Percentiles rank a stretch among this genome's conserved stretches.
Evolutionary conservation across 305 asterid species (phyloP).

Genomic region (Solanum chacoense): DNA sequence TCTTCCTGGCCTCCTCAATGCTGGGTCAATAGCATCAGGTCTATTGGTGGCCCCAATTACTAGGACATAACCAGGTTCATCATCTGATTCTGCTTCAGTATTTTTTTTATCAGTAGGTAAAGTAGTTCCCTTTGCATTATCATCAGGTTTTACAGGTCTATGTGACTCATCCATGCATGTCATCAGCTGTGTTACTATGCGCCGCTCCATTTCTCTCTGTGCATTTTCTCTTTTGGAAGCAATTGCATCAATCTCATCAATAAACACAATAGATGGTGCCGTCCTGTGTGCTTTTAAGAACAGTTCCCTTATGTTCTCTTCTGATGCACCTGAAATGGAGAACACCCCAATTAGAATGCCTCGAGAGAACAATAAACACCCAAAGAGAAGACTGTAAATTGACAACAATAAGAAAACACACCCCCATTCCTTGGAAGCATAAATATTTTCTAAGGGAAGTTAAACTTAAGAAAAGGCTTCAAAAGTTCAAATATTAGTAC

Average conservation of each 20-base stretch:
- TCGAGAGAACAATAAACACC: not conserved
- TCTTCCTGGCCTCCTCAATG: conserved; percentile 86
- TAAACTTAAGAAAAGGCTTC: not conserved
- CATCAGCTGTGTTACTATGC: conserved; percentile 79
- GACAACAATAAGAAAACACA: not conserved
- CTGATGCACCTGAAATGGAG: not conserved
- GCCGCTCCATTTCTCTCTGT: conserved; percentile 83
- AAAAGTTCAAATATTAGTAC: not conserved
- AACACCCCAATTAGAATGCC: not conserved
- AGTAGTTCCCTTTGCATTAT: conserved; percentile 7
- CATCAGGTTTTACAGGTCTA: conserved; percentile 22
- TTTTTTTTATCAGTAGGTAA: conserved; percentile 1
- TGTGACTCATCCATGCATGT: conserved; percentile 79
- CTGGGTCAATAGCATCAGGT: conserved; percentile 81
- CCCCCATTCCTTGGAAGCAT: not conserved
- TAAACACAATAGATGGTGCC: conserved; percentile 86
- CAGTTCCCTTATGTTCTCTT: conserved; percentile 48
- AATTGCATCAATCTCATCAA: conserved; percentile 89
- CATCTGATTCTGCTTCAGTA: conserved; percentile 14
- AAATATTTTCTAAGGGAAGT: not conserved
- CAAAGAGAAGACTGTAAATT: not conserved
- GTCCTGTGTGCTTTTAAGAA: conserved; percentile 74
- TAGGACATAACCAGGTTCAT: conserved; percentile 48
- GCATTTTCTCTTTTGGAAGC: conserved; percentile 81
- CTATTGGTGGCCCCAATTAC: conserved; percentile 93